Base-by-base conservation (phyloP, 2,329 filamentous ascomycete species). In the Ambrosiella cleistominuta region DNA sequence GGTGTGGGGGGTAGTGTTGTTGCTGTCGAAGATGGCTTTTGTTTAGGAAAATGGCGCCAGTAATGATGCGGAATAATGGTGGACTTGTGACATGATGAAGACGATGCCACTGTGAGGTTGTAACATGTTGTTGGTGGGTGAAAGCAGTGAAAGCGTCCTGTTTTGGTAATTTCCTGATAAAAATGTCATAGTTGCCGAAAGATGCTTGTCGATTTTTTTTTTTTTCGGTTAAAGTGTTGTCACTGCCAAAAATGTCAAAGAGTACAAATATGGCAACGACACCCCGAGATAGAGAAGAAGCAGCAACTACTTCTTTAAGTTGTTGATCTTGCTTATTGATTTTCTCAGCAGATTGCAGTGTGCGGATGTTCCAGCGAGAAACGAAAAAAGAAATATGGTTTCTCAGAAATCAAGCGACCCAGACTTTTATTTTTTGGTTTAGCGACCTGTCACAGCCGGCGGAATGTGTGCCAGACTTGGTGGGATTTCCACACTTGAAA, bases 21-120 rank as follows among this genome's bases (percentile, higher is more conserved):
- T 54, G 45, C 51, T 54, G 8, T 60, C 40, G 44, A 60, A 60
- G 11, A 58, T n/a, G 27, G 52, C 37, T 36, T 60, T 50, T 17
- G 49, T 58, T 53, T 58, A 49, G 8, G 40, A 47, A 15, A 54
- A 54, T 27, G 38, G 52, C 17, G 52, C 52, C 37, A 15, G 3
- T n/a, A 7, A 3, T 9, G 27, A 9, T 5, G 13, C 47, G n/a
- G 47, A 7, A 11, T 15, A 42, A 42, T 27, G 39, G 13, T 57
- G 56, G 15, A 57, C 56, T 38, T 57, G 56, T n/a, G 56, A 47
- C 56, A 57, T 57, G 37, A 19, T 44, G 36, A 42, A 40, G 38
- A 51, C 47, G 27, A 35, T 27, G 5, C 27, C 47, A 12, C n/a
- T 42, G 40, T 12, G 11, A 42, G 40, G n/a, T 12, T 42, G 40